phyloP scores from a whole-genome alignment of 2,329 filamentous ascomycete genomes.

The Xylariaceae sp. region DNA sequence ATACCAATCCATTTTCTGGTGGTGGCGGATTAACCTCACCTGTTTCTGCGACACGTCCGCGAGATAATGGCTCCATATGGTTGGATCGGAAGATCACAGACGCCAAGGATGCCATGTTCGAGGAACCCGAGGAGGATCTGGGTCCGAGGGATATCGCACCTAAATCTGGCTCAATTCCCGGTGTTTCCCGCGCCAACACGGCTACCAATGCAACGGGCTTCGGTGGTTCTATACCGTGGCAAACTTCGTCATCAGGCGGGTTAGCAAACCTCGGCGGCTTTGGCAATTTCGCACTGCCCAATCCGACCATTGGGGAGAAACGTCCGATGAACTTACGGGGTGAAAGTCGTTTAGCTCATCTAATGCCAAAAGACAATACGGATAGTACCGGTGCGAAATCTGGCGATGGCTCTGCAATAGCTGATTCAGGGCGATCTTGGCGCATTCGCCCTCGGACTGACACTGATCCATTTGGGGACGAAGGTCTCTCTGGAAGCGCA shows the following conservation, averaged over 20 bases:
- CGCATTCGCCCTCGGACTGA: slow-evolving; percentile 60
- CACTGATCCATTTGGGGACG: slow-evolving; percentile 68
- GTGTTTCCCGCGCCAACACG: slow-evolving; percentile 51
- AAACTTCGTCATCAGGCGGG: slow-evolving; percentile 39
- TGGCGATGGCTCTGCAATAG: slow-evolving; percentile 41
- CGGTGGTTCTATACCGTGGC: slow-evolving; percentile 42
- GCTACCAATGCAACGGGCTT: slow-evolving; percentile 41
- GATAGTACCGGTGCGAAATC: slow-evolving; percentile 55
- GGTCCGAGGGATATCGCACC: slow-evolving; percentile 27
- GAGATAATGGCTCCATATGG: slow-evolving; percentile 59
- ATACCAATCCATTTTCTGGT: slow-evolving; percentile 57
- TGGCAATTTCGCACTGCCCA: slow-evolving; percentile 74
- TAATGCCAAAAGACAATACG: slow-evolving; percentile 71
- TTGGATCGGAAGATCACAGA: slow-evolving; percentile 50
- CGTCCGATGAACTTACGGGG: slow-evolving; percentile 63
- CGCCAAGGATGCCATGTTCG: slow-evolving; percentile 46
- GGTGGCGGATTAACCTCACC: slow-evolving; percentile 52
- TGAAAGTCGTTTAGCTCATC: slow-evolving; percentile 78
- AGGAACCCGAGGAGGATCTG: slow-evolving; percentile 45
- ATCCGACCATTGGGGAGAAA: slow-evolving; percentile 61
- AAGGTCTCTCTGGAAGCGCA: slow-evolving; percentile 63
- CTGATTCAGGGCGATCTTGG: slow-evolving; percentile 45
- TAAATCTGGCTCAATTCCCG: slow-evolving; percentile 38
- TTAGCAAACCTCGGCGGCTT: slow-evolving; percentile 76
- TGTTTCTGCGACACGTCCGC: slow-evolving; percentile 50